Percentiles rank a stretch among this genome's conserved stretches.
These are phyloP conservation scores for Moringa oleifera DNA, from an alignment of 345 rosid genomes.

Conservation along the genomic window DNA sequence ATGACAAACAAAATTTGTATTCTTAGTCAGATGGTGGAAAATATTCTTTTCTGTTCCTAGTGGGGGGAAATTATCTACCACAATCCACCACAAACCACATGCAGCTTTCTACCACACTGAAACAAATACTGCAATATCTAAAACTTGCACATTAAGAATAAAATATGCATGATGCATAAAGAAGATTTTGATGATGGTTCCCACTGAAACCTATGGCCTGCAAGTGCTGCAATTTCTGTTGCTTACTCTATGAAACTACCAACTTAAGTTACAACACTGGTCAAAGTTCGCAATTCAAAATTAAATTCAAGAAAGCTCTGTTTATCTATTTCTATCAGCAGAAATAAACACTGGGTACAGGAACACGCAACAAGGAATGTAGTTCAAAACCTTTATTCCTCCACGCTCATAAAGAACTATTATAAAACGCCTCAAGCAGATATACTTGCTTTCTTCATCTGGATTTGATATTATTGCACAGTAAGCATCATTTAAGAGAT, in stretches of 20 bases:
- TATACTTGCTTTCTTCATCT: conserved; percentile 90
- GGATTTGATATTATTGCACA: conserved; percentile 98
- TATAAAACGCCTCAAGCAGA: conserved; percentile 90
- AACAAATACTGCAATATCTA: neutral
- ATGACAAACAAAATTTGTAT: neutral
- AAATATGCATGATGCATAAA: neutral
- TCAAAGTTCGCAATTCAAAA: neutral
- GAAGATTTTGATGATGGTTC: neutral
- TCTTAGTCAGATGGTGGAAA: neutral
- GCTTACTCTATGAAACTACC: neutral
- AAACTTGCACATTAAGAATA: neutral
- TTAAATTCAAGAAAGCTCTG: neutral
- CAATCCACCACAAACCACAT: neutral
- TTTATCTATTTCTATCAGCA: neutral
- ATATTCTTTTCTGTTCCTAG: neutral
- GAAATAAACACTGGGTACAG: neutral
- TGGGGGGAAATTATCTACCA: neutral
- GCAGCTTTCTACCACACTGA: neutral
- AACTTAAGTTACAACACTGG: neutral
- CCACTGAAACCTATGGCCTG: neutral
- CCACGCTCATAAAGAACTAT: conserved; percentile 83
- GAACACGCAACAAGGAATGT: neutral
- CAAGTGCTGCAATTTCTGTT: neutral
- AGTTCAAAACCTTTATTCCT: conserved; percentile 57
- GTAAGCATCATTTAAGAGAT: conserved; percentile 81